phyloP scores from a whole-genome alignment of 1,284 basidiomycete species.

The Cryptococcus sp. region DNA sequence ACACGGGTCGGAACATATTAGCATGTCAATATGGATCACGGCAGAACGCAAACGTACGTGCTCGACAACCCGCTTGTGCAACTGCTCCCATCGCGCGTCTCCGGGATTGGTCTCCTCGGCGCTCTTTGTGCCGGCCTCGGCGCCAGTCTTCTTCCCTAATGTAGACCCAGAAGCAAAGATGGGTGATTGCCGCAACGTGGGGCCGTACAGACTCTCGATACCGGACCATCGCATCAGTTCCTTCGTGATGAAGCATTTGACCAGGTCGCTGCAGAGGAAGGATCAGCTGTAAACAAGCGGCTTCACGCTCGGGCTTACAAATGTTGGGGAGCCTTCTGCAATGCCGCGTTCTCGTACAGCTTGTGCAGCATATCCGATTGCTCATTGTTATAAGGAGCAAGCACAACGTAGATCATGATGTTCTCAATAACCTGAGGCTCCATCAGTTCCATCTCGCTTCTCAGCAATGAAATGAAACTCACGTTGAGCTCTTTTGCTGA shows the following conservation, averaged over 20 bases:
- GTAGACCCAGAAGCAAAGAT: constrained; percentile 66
- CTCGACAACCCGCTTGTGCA: constrained; percentile 94
- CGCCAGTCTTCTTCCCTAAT: constrained; percentile 45
- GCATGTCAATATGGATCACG: neutral
- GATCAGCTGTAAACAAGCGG: constrained; percentile 12
- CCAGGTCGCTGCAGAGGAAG: constrained; percentile 67
- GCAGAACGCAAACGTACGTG: constrained; percentile 67
- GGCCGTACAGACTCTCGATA: constrained; percentile 87
- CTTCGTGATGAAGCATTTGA: constrained; percentile 93
- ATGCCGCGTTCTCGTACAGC: constrained; percentile 72
- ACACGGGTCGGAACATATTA: constrained; percentile 1
- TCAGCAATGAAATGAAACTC: constrained; percentile 39
- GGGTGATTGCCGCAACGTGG: constrained; percentile 73
- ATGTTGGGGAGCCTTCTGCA: constrained; percentile 80
- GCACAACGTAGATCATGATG: constrained; percentile 90
- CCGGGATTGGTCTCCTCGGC: constrained; percentile 51
- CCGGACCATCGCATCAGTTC: constrained; percentile 99
- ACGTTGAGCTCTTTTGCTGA: constrained; percentile 72
- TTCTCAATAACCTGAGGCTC: constrained; percentile 75
- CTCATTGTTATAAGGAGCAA: constrained; percentile 93
- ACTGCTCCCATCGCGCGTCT: constrained; percentile 87
- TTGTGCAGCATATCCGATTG: constrained; percentile 96
- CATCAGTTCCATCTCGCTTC: neutral
- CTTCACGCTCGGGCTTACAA: constrained; percentile 62
- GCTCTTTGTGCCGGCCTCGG: constrained; percentile 29